Base-by-base conservation (phyloP, 2,329 filamentous ascomycete genomes). In the Hymenoscyphus repandus region DNA sequence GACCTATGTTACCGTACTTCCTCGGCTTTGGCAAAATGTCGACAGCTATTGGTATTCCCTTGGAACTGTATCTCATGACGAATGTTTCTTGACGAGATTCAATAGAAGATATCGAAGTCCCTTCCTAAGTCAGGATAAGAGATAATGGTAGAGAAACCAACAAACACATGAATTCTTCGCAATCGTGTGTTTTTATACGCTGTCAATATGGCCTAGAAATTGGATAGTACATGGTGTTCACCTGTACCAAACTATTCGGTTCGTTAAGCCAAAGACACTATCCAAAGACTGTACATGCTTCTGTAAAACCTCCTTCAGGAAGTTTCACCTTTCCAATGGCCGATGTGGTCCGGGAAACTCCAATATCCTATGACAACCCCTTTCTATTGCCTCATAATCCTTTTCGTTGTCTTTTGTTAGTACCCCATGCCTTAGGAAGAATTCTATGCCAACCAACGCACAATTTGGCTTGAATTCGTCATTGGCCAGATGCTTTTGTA, bases 381-480 rank as follows among this genome's bases (percentile, higher is more conserved):
- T 74, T 54, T 81, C 74, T 61, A 97, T 90, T 70, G 90, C 84
- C 55, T 86, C 75, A 64, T 86, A 90, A 63, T 92, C 74, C 45
- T 79, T 77, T 71, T 97, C 91, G 64, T 90, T 89, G 61, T 88
- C 87, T 39, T 74, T 69, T 7, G 85, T 95, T 64, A 96, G 65
- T 55, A 96, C 80, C 0, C 88, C 87, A 69, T 90, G 88, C 47
- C 92, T 79, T 59, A 95, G 76, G 66, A 99, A 88, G 72, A 97
- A 99, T 68, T 97, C 90, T 41, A 96, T 70, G 66, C 93, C 72
- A 43, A 95, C 80, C 51, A 93, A 67, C 12, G 88, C 86, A 69
- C 91, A 96, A 68, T 97, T 97, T 2, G 91, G 87, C 74, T 99
- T 99, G 74, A 92, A 99, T 60, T 85, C 79, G 12, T 88, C 89